Conservation (phyloP, 768 basidiomycete species). For the Tylopilus vinaceipallidus region DNA sequence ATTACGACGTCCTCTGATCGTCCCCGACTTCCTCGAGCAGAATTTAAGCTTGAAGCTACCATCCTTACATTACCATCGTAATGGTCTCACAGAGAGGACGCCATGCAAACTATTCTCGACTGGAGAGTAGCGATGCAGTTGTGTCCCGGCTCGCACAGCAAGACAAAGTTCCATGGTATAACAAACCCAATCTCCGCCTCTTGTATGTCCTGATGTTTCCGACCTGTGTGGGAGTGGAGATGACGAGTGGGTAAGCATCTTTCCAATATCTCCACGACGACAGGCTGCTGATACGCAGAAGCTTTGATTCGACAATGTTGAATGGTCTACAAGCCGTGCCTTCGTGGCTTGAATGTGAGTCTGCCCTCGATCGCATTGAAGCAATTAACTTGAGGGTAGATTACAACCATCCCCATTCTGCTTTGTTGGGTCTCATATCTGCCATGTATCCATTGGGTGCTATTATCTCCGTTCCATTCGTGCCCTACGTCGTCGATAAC, state of each 20-base stretch:
- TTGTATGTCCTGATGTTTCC: slow-evolving; percentile 58
- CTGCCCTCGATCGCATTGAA: background rate
- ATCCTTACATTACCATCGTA: background rate
- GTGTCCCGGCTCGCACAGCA: slow-evolving; percentile 23
- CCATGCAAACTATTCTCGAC: background rate
- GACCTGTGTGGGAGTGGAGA: slow-evolving; percentile 17
- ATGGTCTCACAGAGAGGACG: background rate
- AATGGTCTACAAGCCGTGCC: slow-evolving; percentile 60
- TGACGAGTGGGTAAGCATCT: slow-evolving; percentile 5
- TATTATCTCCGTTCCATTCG: slow-evolving; percentile 47
- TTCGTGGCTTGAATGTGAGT: slow-evolving; percentile 53
- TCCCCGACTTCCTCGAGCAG: no score
- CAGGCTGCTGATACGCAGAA: background rate
- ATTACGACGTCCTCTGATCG: no score
- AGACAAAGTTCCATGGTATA: slow-evolving; percentile 59
- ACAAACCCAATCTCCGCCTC: slow-evolving; percentile 53
- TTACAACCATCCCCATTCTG: slow-evolving; percentile 50
- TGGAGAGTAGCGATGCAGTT: slow-evolving; percentile 1
- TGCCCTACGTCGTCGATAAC: slow-evolving; percentile 8
- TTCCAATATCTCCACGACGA: background rate
- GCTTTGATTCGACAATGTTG: slow-evolving; percentile 49
- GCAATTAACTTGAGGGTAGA: slow-evolving; percentile 31
- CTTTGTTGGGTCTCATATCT: slow-evolving; percentile 54
- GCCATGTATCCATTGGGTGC: slow-evolving; percentile 60
- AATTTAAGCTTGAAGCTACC: no score